Evolutionary conservation across 495 filamentous ascomycete genomes (phyloP).

Genomic region (Tuber brumale): DNA sequence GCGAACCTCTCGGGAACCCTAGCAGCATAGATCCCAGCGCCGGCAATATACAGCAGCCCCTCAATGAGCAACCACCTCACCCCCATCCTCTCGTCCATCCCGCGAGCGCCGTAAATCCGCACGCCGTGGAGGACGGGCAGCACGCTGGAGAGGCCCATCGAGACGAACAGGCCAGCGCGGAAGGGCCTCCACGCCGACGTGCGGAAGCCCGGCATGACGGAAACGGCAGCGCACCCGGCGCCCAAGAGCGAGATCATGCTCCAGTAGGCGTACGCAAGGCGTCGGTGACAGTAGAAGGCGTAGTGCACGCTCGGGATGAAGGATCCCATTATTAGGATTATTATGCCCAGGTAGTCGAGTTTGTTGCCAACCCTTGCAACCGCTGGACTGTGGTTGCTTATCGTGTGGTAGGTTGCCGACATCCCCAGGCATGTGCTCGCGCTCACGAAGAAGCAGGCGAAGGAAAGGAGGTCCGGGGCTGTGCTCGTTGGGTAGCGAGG

Average conservation of each 20-base stretch:
- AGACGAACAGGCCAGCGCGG: constrained; percentile 84
- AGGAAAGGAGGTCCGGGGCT: constrained; percentile 60
- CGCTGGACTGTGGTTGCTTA: constrained; percentile 58
- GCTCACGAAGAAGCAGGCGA: constrained; percentile 71
- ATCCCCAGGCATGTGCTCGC: constrained; percentile 73
- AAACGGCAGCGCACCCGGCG: constrained; percentile 64
- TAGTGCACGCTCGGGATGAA: constrained; percentile 84
- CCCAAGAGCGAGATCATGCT: constrained; percentile 73
- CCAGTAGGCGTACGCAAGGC: constrained; percentile 62
- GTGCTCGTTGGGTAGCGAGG: constrained; percentile 61
- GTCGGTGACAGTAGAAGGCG: constrained; percentile 64
- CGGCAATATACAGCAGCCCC: constrained; percentile 76
- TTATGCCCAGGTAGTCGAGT: constrained; percentile 87
- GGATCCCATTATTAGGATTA: constrained; percentile 78
- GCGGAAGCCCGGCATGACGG: constrained; percentile 70
- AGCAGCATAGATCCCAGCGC: constrained; percentile 75
- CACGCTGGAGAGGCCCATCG: constrained; percentile 75
- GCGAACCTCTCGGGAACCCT: constrained; percentile 57
- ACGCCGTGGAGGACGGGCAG: constrained; percentile 66
- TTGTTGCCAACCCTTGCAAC: constrained; percentile 59
- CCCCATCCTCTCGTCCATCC: constrained; percentile 65
- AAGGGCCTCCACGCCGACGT: constrained; percentile 76
- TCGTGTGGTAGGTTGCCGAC: constrained; percentile 72
- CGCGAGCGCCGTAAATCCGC: constrained; percentile 51
- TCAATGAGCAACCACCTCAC: constrained; percentile 64